Evolutionary conservation across 345 rosid genomes (phyloP), one percentile per base, ranked within the genome.

Genomic region (Eutrema japonicum): DNA sequence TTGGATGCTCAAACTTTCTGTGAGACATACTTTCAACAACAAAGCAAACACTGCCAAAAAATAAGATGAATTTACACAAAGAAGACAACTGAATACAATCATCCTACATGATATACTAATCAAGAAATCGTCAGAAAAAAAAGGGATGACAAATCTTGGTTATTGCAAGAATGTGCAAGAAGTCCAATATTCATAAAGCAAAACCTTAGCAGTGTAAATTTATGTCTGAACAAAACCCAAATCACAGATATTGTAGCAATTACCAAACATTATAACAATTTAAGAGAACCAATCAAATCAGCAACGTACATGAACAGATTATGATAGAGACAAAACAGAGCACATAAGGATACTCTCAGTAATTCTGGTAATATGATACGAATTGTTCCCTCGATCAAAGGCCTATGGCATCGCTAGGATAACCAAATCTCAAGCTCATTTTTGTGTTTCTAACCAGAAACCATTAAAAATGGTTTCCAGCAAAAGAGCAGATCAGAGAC

Each of bases 1-100:
- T 84, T 12, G 93, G 96, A 82, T 93, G 96, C 79, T 93, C 93
- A 85, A 93, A 89, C 84, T 93, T 93, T 72, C 98, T 84, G 79
- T 93, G 98, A 74, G 97, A 93, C 97, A 91, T 91, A 0, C 57
- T 75, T 36, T 48, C 2, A 30, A 56, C 58, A 4, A 48, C 36
- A 47, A 38, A 10, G n/a, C 18, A 53, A 33, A 43, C 8, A 63
- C 12, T 42, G 12, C 6, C 4, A 43, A 8, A 43, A 8, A 13
- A 36, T 35, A 26, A 64, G 41, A 56, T 11, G 1, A 41, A 2
- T 26, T 9, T 10, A 35, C 3, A 45, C n/a, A 36, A 1, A 18
- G 0, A 40, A 18, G 3, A 30, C 3, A 61, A 12, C 0, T 2
- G 7, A 10, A 26, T 5, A 26, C 3, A 26, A 62, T n/a, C 4